A percentile compares a stretch with the other conserved stretches of the same genome.
These are phyloP conservation scores for Aspergillus udagawae DNA, from an alignment of 2,329 filamentous ascomycete species.

Conservation along the genomic window DNA sequence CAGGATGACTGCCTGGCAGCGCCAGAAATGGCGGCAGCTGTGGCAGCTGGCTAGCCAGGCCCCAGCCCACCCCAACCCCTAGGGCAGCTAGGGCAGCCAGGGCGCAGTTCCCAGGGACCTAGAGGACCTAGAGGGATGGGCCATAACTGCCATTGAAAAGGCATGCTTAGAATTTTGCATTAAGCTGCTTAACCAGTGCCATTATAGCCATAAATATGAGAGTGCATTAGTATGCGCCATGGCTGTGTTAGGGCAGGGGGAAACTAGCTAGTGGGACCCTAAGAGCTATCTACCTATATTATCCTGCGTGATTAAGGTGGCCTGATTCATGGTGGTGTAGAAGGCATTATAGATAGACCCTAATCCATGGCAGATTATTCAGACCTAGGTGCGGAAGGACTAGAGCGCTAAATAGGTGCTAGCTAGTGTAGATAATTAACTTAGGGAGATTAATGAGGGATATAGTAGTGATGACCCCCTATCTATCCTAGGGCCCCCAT, in stretches of 20 bases:
- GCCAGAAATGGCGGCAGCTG: no score
- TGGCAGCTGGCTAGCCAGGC: no score
- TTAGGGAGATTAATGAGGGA: not conserved
- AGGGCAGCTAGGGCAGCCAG: no score
- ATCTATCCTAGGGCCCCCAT: not conserved
- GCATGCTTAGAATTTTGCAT: not conserved
- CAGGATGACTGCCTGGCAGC: not conserved
- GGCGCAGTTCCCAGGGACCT: not conserved
- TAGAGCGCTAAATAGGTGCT: not conserved
- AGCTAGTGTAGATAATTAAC: not conserved
- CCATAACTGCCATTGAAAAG: not conserved
- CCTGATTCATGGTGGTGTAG: not conserved
- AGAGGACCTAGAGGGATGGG: not conserved
- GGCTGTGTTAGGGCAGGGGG: not conserved
- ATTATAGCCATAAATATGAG: not conserved
- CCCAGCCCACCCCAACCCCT: not conserved
- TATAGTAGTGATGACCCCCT: not conserved
- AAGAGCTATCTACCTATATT: conserved; percentile 1
- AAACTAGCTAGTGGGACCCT: not conserved
- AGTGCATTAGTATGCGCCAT: conserved; percentile 1
- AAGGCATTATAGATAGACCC: not conserved
- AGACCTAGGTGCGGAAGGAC: not conserved
- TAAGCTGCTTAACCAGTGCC: no score
- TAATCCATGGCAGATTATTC: no score
- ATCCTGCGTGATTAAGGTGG: no score